Evolutionary conservation across 768 basidiomycete genomes (phyloP).

Genomic region (Mycena maculata): DNA sequence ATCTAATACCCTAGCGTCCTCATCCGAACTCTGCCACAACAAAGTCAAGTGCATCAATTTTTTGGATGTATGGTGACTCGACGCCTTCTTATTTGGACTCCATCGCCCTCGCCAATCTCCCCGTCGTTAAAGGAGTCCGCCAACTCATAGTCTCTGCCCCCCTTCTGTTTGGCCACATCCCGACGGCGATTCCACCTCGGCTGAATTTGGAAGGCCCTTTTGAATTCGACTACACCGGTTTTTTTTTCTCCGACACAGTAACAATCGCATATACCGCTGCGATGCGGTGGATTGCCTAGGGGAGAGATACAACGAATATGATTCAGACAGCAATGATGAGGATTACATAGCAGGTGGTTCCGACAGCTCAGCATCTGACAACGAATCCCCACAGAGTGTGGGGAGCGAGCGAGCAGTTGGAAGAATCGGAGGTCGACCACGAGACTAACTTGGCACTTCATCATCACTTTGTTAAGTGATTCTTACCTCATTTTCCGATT

Average conservation of each 20-base stretch:
- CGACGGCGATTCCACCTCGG: conserved; percentile 1
- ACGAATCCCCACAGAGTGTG: not conserved
- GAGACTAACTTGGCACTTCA: conserved; percentile 2
- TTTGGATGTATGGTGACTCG: not conserved
- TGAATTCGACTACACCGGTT: conserved; percentile 6
- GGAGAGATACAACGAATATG: not conserved
- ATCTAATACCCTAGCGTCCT: conserved; percentile 1
- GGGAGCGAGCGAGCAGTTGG: too few species aligned
- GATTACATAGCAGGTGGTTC: not conserved
- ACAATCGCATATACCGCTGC: conserved; percentile 14
- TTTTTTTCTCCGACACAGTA: conserved; percentile 10
- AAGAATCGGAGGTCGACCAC: conserved; percentile 9
- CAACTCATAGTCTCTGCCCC: not conserved
- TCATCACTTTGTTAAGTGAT: not conserved
- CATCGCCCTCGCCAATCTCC: not conserved
- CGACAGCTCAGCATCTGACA: not conserved
- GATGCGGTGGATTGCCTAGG: not conserved
- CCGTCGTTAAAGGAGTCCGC: conserved; percentile 14
- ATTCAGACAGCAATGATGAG: not conserved
- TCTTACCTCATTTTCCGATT: not conserved
- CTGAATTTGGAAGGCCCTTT: conserved; percentile 5
- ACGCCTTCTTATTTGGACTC: not conserved
- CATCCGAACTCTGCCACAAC: not conserved
- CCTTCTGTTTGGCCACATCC: conserved; percentile 9
- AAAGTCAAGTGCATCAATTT: conserved; percentile 16